These are phyloP conservation scores for Leccinum ochraceum DNA, from an alignment of 768 basidiomycete genomes.

Conservation along the genomic window DNA sequence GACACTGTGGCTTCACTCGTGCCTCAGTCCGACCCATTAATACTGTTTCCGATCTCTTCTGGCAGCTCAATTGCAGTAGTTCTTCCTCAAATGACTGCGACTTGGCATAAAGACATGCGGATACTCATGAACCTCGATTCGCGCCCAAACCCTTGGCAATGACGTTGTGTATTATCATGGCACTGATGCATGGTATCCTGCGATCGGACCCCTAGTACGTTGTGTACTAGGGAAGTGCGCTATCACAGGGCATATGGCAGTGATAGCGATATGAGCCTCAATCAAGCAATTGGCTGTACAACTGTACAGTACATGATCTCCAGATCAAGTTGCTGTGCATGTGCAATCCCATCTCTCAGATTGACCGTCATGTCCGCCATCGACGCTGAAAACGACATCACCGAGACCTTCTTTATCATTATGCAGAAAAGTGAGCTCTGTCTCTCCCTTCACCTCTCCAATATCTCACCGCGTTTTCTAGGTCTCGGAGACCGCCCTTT, in stretches of 20 bases:
- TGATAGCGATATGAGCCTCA: not conserved
- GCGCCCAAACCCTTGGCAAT: not conserved
- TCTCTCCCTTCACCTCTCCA: not conserved
- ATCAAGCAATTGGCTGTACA: not conserved
- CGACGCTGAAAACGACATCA: not conserved
- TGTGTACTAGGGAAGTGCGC: not conserved
- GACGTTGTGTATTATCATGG: not conserved
- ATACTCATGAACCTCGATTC: not conserved
- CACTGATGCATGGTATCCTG: not conserved
- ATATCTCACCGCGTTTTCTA: not conserved
- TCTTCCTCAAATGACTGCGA: not conserved
- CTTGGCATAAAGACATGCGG: not conserved
- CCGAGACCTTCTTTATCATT: constrained; percentile 4
- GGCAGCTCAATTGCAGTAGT: not conserved
- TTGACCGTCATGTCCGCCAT: not conserved
- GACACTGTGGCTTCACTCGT: too few species aligned
- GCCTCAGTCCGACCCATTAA: too few species aligned
- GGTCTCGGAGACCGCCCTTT: constrained; percentile 60
- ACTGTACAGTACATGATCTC: not conserved
- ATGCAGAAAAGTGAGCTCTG: constrained; percentile 7
- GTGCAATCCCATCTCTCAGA: not conserved
- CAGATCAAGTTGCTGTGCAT: not conserved
- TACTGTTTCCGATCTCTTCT: not conserved
- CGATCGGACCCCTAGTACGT: too few species aligned
- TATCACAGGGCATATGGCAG: not conserved